Evolutionary conservation across 2,329 filamentous ascomycete genomes (phyloP), one percentile per base, ranked within the genome.

Genomic region (Colletotrichum zoysiae): DNA sequence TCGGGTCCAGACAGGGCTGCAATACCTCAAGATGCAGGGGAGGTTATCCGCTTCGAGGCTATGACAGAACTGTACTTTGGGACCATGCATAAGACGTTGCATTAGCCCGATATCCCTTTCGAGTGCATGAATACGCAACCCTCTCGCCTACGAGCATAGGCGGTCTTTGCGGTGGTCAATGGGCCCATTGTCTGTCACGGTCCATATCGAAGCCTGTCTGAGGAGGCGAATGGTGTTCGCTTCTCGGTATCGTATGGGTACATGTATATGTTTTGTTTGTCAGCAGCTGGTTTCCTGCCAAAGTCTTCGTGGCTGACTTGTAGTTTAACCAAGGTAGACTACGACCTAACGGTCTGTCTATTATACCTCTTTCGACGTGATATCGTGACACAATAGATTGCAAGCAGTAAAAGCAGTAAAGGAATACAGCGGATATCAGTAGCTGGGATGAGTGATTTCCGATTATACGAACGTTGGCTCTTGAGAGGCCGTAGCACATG

Each of bases 51-150:
- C 57, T 33, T 35, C 26, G 20, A 50, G 44, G 35, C 30, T 35
- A 38, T 50, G 3, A 2, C 30, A 30, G 3, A 5, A 23, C 23
- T 33, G 58, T 56, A 38, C 20, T 62, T 42, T 50, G 48, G 16
- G 12, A 26, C 42, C 7, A 61, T 71, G 64, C 51, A 40, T 35
- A 67, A 38, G 14, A 57, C 51, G 23, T 46, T 67, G 50, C 57
- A 51, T 56, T 26, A 42, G 23, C 33, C 64, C 51, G 62, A n/a
- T 26, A 30, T 55, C 23, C 14, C 56, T 46, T 56, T 23, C 57
- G 26, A n/a, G 5, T 67, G 64, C 56, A 70, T 70, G 55, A 57
- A 50, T 23, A 35, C 26, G 8, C 63, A 57, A n/a, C 23, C 20
- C 20, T 51, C 48, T 14, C 18, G 20, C 18, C 50, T 23, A 62